These are phyloP conservation scores for Penicillium griseofulvum DNA, from an alignment of 2,329 filamentous ascomycete species.

Conservation along the genomic window DNA sequence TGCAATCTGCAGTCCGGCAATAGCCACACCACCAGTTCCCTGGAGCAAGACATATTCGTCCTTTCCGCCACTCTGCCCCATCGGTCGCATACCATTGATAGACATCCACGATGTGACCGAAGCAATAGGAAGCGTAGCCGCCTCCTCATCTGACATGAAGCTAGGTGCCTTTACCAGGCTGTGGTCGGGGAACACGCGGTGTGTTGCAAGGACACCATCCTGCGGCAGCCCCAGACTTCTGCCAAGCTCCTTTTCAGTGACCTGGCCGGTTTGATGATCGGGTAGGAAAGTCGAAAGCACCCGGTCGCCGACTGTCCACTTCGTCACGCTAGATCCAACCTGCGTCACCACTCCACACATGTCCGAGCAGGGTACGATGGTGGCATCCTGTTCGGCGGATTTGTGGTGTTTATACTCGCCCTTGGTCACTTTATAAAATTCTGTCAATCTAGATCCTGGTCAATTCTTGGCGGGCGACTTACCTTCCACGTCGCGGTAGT, in stretches of 20 bases:
- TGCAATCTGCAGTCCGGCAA: slow-evolving; percentile 48
- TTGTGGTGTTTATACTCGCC: slow-evolving; percentile 67
- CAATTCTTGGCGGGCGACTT: background rate
- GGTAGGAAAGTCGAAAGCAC: slow-evolving; percentile 63
- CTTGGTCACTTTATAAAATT: slow-evolving; percentile 53
- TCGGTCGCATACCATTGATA: slow-evolving; percentile 44
- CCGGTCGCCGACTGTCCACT: slow-evolving; percentile 59
- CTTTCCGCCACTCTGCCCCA: slow-evolving; percentile 47
- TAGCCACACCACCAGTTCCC: slow-evolving; percentile 50
- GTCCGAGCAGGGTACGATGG: slow-evolving; percentile 66
- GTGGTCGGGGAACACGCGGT: slow-evolving; percentile 43
- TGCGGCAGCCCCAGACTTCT: slow-evolving; percentile 62
- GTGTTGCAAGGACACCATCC: slow-evolving; percentile 45
- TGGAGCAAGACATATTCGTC: slow-evolving; percentile 55
- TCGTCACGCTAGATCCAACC: slow-evolving; percentile 47
- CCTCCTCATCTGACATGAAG: slow-evolving; percentile 39
- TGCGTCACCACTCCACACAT: slow-evolving; percentile 63
- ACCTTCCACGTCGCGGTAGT: slow-evolving; percentile 53
- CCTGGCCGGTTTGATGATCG: slow-evolving; percentile 57
- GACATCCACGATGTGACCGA: slow-evolving; percentile 53
- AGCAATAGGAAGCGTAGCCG: slow-evolving; percentile 45
- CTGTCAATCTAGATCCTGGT: background rate
- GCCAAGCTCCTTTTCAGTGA: slow-evolving; percentile 55
- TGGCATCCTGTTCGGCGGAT: slow-evolving; percentile 42
- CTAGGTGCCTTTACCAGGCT: slow-evolving; percentile 42